phyloP scores from a whole-genome alignment of 1,284 basidiomycete species.

The Neolentinus lepideus region DNA sequence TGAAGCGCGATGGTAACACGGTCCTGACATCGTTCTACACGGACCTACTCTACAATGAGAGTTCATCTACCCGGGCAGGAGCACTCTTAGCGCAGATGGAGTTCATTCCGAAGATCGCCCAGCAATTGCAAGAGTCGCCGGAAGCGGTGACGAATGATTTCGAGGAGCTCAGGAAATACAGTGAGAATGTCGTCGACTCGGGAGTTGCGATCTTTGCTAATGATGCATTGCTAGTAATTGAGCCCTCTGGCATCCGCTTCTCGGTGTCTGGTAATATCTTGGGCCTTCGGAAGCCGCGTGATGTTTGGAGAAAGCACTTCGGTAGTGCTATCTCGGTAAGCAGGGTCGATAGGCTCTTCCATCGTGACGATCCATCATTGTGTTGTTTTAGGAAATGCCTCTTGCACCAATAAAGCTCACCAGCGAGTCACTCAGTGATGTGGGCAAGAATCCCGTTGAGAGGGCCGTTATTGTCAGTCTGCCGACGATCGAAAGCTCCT shows the following conservation, averaged over 20 bases:
- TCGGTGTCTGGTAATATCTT: slow-evolving; percentile 86
- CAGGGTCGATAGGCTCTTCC: slow-evolving; percentile 6
- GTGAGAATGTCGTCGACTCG: slow-evolving; percentile 38
- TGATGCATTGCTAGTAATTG: slow-evolving; percentile 49
- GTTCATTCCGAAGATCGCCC: slow-evolving; percentile 72
- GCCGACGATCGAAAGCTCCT: slow-evolving; percentile 93
- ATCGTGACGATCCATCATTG: not conserved
- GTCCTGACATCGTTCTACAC: slow-evolving; percentile 74
- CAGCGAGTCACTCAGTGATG: slow-evolving; percentile 62
- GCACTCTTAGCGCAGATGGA: slow-evolving; percentile 73
- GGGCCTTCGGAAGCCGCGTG: slow-evolving; percentile 63
- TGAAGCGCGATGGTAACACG: slow-evolving; percentile 85
- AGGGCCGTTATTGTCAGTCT: slow-evolving; percentile 86
- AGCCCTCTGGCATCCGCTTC: slow-evolving; percentile 79
- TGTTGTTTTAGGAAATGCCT: slow-evolving; percentile 37
- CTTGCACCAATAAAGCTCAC: slow-evolving; percentile 67
- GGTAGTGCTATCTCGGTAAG: slow-evolving; percentile 49
- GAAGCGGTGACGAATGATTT: slow-evolving; percentile 67
- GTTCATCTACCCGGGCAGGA: slow-evolving; percentile 70
- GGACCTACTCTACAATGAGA: slow-evolving; percentile 62
- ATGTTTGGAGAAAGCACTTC: slow-evolving; percentile 71
- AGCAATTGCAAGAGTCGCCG: slow-evolving; percentile 71
- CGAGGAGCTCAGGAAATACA: slow-evolving; percentile 58
- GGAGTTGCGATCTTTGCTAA: not conserved
- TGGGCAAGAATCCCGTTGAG: slow-evolving; percentile 70